Evolutionary conservation across 345 rosid genomes (phyloP).

Genomic region (Salix dunnii): DNA sequence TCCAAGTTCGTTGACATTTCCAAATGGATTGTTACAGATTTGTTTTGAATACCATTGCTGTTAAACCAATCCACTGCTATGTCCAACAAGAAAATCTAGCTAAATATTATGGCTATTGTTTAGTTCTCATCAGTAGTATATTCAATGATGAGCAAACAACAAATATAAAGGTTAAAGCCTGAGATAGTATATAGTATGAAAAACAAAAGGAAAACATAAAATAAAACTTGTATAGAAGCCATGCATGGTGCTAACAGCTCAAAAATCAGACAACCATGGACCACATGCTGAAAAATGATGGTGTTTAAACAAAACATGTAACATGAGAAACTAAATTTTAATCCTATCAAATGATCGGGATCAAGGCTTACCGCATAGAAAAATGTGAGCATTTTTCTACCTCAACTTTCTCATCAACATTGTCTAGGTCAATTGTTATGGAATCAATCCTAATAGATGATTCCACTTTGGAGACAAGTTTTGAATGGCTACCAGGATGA

Average conservation of each 20-base stretch:
- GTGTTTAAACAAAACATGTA: neutral
- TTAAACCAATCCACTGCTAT: neutral
- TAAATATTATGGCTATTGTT: neutral
- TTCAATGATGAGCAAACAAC: neutral
- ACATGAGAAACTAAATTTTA: neutral
- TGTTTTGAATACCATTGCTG: neutral
- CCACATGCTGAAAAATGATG: neutral
- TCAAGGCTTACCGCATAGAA: constrained; percentile 62
- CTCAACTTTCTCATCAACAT: constrained; percentile 31
- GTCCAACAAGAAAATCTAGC: neutral
- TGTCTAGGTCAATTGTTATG: constrained; percentile 49
- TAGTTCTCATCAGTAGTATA: constrained; percentile 7
- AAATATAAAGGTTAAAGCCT: neutral
- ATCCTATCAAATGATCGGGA: neutral
- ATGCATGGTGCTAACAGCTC: neutral
- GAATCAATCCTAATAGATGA: constrained; percentile 55
- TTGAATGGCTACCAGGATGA: constrained; percentile 25
- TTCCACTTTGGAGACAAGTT: constrained; percentile 35
- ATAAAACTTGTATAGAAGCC: neutral
- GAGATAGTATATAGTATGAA: neutral
- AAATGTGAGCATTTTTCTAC: constrained; percentile 53
- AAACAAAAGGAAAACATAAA: neutral
- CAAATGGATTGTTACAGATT: neutral
- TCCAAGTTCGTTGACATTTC: neutral
- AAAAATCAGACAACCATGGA: neutral